Evolutionary conservation across 2,329 filamentous ascomycete genomes (phyloP).

Genomic region (Thelonectria rubi): DNA sequence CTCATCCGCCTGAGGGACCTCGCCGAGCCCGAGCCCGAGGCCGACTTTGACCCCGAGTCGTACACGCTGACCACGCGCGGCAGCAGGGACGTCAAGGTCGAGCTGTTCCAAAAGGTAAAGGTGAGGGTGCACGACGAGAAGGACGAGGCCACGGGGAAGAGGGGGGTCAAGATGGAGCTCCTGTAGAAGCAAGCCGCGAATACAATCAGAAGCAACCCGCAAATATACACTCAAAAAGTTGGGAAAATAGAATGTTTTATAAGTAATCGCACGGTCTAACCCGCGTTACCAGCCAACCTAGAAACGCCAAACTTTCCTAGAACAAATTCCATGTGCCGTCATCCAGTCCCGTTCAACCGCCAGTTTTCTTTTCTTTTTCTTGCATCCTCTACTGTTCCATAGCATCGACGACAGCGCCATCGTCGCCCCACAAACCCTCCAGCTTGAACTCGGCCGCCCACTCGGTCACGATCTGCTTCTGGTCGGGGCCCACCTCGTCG

Average conservation of each 20-base stretch:
- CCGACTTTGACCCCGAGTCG: constrained; percentile 84
- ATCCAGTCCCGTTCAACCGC: no score
- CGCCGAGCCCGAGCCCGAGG: constrained; percentile 78
- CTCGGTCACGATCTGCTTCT: constrained; percentile 89
- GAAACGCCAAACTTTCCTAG: constrained; percentile 47
- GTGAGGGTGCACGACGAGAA: constrained; percentile 92
- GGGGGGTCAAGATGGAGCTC: constrained; percentile 82
- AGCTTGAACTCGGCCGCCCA: constrained; percentile 97
- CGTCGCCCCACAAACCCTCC: constrained; percentile 87
- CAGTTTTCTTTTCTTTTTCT: no score
- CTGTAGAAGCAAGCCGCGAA: constrained; percentile 44
- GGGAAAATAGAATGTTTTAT: constrained; percentile 37
- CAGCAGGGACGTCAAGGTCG: constrained; percentile 67
- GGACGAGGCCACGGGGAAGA: constrained; percentile 95
- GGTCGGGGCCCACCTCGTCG: constrained; percentile 64
- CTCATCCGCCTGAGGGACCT: constrained; percentile 88
- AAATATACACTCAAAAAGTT: constrained; percentile 25
- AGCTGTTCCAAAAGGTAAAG: constrained; percentile 90
- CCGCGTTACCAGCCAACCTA: constrained; percentile 45
- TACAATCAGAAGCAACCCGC: constrained; percentile 19
- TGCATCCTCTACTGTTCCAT: constrained; percentile 59
- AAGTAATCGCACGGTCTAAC: constrained; percentile 43
- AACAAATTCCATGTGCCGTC: constrained; percentile 41
- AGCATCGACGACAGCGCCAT: constrained; percentile 50
- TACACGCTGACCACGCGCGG: constrained; percentile 76